These are phyloP conservation scores for Phyllostachys edulis DNA, from an alignment of 176 grass and related monocot genomes.

Conservation along the genomic window DNA sequence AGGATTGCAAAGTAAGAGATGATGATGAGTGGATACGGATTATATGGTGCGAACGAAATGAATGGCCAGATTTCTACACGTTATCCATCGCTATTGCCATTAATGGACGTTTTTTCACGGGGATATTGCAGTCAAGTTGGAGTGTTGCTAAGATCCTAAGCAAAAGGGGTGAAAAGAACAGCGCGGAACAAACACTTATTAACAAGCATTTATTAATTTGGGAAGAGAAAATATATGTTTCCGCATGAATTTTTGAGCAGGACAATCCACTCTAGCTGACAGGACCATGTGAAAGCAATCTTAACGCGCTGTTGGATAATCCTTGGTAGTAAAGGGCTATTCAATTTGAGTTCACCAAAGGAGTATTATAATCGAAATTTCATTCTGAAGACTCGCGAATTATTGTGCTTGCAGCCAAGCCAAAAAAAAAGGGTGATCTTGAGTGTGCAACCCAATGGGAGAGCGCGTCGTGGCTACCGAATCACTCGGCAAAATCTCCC, in stretches of 20 bases:
- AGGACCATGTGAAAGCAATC: not conserved
- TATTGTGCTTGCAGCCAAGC: not conserved
- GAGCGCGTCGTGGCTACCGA: conserved; percentile 17
- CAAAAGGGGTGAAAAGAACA: conserved; percentile 32
- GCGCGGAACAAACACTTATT: not conserved
- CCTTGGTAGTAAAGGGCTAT: not conserved
- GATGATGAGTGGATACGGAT: not conserved
- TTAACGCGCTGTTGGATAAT: not conserved
- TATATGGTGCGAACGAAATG: not conserved
- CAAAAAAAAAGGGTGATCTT: not conserved
- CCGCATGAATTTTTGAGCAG: not conserved
- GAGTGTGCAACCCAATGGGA: not conserved
- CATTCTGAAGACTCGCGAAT: not conserved
- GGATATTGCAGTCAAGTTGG: conserved; percentile 12
- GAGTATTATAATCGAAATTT: not conserved
- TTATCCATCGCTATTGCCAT: conserved; percentile 11
- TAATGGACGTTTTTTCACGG: conserved; percentile 21
- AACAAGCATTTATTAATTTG: not conserved
- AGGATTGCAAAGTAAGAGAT: not conserved
- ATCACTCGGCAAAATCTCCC: conserved; percentile 34
- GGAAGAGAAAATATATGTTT: not conserved
- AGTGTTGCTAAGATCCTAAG: conserved; percentile 35
- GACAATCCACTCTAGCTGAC: not conserved
- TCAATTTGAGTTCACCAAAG: not conserved
- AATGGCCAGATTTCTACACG: conserved; percentile 8